Evolutionary conservation across 805 yeast genomes (phyloP), one percentile per base, ranked within the genome.

Genomic region (Spathaspora sp.): DNA sequence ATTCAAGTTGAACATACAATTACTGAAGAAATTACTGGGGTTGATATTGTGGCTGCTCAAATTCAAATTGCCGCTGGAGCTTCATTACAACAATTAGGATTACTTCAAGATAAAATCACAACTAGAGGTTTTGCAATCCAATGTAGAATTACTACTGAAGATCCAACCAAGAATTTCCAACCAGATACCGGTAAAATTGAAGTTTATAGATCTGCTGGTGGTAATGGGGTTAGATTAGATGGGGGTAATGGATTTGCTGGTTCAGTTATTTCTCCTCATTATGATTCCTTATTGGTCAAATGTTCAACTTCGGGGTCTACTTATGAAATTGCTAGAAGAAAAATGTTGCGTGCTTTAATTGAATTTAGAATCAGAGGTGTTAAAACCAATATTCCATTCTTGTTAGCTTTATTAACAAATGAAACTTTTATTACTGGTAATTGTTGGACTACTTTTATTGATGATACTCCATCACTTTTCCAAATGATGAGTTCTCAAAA

Each of bases 211-310:
- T 91, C 97, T 45, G 89, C 98, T 19, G 99, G 99, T 74, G 99
- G 99, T 79, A 94, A 94, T 67, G 99, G 99, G 71, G 97, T 94
- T 46, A 86, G 99, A 77, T 80, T 94, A 61, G 99, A 93, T 65
- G 99, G 99, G 76, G 98, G 98, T 75, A 93, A 93, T 68, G 97
- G 97, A 3, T 93, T 90, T 70, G 96, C 97, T 11, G 99, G 99
- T 57, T 88, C 97, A 19, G 85, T 94, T 59, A 94, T 93, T 60
- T 86, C 97, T 32, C 99, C 99, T 42, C 97, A 90, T 73, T 93
- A 93, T 75, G 99, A 93, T 74, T 92, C 97, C 38, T 88, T 93
- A 97, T 82, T 93, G 80, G 99, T 93, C 58, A 93, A 93, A 74
- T 93, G 99, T 72, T 83, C 97, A 35, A 90, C 97, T 66, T 85